Percentiles rank a stretch among this genome's conserved stretches.
phyloP scores from a whole-genome alignment of 2,329 filamentous ascomycete genomes.

The Colletotrichum caudatum region DNA sequence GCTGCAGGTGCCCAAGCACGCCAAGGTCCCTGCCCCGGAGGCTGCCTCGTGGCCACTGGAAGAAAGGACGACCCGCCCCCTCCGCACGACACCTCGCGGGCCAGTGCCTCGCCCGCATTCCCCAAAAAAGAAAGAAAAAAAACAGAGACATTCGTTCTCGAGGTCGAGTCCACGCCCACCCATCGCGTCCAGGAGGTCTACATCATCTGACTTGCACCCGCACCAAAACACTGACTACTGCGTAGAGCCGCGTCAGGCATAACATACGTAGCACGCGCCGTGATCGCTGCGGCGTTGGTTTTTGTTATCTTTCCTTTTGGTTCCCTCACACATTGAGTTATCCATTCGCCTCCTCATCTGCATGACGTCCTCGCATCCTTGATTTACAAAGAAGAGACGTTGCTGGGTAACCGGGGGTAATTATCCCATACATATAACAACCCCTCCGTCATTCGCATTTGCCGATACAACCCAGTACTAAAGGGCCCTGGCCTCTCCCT shows the following conservation, averaged over 20 bases:
- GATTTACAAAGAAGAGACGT: constrained; percentile 39
- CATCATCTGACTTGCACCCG: constrained; percentile 33
- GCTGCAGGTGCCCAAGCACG: constrained; percentile 3
- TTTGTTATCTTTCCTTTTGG: not conserved
- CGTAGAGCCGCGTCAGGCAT: not conserved
- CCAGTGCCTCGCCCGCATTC: constrained; percentile 33
- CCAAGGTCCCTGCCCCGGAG: constrained; percentile 4
- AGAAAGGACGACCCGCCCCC: constrained; percentile 16
- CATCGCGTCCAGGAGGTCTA: constrained; percentile 13
- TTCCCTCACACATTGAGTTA: not conserved
- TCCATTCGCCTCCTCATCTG: not conserved
- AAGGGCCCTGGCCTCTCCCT: not conserved
- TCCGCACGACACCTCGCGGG: constrained; percentile 22
- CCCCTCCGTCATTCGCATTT: constrained; percentile 16
- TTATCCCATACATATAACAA: constrained; percentile 18
- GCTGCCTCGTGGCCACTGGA: constrained; percentile 34
- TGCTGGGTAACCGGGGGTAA: constrained; percentile 36
- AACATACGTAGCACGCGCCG: constrained; percentile 19
- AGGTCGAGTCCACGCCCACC: constrained; percentile 33
- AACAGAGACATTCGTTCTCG: constrained; percentile 34
- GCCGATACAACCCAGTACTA: not conserved
- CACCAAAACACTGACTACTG: not conserved
- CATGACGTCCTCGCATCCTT: constrained; percentile 36
- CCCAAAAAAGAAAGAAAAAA: constrained; percentile 27
- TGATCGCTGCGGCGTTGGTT: not conserved